Base-by-base conservation (phyloP, 139 green algal species). In the Chlamydomonas asymmetrica region DNA sequence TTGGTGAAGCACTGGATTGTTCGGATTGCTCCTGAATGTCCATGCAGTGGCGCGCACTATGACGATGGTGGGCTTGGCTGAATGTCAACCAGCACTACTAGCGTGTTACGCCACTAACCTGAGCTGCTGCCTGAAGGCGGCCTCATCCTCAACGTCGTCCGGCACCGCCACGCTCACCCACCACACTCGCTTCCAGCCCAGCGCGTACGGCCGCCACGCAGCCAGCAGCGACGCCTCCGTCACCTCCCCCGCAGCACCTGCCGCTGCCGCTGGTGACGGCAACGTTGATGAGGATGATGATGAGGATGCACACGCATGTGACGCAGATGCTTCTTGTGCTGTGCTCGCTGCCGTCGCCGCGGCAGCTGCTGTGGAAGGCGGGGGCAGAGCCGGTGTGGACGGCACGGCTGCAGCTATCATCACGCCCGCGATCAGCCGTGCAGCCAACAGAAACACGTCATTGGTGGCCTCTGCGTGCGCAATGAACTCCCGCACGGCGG, bases 181-280 rank as follows among this genome's bases (percentile, higher is more conserved):
- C 94, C 93, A 98, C 22, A 85, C 22, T 20, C 61, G 66, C 82
- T 98, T 98, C 68, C 88, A 87, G n/a, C 81, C 92, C 29, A 87
- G 39, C 10, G 73, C 63, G 52, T 90, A 96, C 0, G 93, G 94
- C 77, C 80, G 39, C 88, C 94, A 97, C 2, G 90, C 93, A 16
- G 73, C 50, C 59, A 62, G 38, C 71, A 97, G 74, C 7, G 85
- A 88, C 5, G 52, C 57, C 23, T 39, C 27, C 23, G 23, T 43
- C 59, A 29, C 1, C 31, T 20, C 59, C 8, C 13, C 27, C 56
- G n/a, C 56, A 16, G 29, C 34, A 29, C 4, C 18, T n/a, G 32
- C 25, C 71, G 39, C 40, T 32, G 64, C 64, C n/a, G n/a, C n/a
- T n/a, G n/a, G n/a, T n/a, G n/a, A n/a, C n/a, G n/a, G n/a, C n/a